Percentiles rank a stretch among this genome's conserved stretches.
phyloP scores from a whole-genome alignment of 2,329 filamentous ascomycete genomes.

The Fusarium nodosum region DNA sequence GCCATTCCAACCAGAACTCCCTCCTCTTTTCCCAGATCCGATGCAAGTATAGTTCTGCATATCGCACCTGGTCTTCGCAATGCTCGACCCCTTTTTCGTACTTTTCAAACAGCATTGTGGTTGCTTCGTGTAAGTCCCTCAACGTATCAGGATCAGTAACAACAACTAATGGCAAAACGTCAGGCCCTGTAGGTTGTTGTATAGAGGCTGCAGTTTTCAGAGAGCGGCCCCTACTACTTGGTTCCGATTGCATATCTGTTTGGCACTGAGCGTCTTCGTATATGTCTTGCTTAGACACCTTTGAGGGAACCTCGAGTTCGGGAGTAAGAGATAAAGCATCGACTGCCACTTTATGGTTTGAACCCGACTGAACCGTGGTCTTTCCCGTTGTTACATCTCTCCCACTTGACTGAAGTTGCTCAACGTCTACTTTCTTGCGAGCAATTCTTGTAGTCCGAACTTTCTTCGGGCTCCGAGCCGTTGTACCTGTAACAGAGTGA shows the following conservation, averaged over 20 bases:
- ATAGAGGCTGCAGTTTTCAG: neutral
- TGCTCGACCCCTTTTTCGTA: constrained; percentile 51
- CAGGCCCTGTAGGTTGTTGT: neutral
- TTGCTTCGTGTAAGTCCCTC: constrained; percentile 45
- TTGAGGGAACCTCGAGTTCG: neutral
- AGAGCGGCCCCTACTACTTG: neutral
- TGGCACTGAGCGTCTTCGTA: constrained; percentile 36
- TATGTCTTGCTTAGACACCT: neutral
- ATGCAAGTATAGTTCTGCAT: constrained; percentile 53
- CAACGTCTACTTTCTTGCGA: neutral
- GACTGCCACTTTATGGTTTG: no score
- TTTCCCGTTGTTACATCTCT: neutral
- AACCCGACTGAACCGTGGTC: neutral
- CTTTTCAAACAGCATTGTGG: constrained; percentile 52
- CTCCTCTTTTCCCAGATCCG: constrained; percentile 46
- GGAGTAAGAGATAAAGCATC: neutral
- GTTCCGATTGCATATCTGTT: constrained; percentile 1
- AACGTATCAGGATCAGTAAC: constrained; percentile 47
- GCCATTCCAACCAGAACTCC: constrained; percentile 51
- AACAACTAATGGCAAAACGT: constrained; percentile 37
- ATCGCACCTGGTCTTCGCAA: constrained; percentile 40
- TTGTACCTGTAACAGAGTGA: neutral
- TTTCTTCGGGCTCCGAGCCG: neutral
- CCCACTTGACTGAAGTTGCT: neutral
- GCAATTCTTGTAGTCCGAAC: neutral